phyloP scores from a whole-genome alignment of 2,329 filamentous ascomycete species.

The Madurella fahalii region DNA sequence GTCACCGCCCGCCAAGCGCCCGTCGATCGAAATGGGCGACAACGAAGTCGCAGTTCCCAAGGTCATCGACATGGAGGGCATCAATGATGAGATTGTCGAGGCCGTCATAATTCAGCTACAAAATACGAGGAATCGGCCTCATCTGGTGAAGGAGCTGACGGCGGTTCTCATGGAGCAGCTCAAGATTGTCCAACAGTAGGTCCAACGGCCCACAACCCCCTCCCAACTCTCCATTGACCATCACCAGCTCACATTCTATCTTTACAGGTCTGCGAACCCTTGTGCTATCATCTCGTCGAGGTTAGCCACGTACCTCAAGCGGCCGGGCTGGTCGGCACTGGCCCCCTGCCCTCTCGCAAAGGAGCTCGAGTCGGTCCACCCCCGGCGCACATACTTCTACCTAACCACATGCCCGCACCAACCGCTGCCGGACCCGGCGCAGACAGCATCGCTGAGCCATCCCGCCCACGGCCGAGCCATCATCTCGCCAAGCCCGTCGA shows the following conservation, averaged over 20 bases:
- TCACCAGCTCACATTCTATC: constrained; percentile 18
- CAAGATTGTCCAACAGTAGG: constrained; percentile 87
- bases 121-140: constrained; percentile 84
- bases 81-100: constrained; percentile 94
- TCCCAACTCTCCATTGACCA: background rate
- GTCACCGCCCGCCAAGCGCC: constrained; percentile 54
- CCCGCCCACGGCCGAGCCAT: constrained; percentile 54
- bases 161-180: constrained; percentile 71
- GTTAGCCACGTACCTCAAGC: constrained; percentile 83
- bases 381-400: constrained; percentile 94
- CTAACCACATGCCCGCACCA: constrained; percentile 84
- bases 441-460: constrained; percentile 44
- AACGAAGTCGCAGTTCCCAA: constrained; percentile 27
- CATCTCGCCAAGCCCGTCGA: constrained; percentile 81
- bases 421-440: constrained; percentile 65
- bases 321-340: constrained; percentile 71
- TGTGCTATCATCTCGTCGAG: constrained; percentile 93
- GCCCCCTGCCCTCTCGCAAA: constrained; percentile 86
- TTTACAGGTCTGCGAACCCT: constrained; percentile 81
- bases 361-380: constrained; percentile 86
- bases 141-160: constrained; percentile 91
- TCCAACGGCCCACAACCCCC: constrained; percentile 24
- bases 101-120: constrained; percentile 84
- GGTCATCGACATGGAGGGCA: constrained; percentile 73
- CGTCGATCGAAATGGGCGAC: constrained; percentile 40